Base-by-base conservation (phyloP, 768 basidiomycete genomes). In the Tremella yokohamensis region DNA sequence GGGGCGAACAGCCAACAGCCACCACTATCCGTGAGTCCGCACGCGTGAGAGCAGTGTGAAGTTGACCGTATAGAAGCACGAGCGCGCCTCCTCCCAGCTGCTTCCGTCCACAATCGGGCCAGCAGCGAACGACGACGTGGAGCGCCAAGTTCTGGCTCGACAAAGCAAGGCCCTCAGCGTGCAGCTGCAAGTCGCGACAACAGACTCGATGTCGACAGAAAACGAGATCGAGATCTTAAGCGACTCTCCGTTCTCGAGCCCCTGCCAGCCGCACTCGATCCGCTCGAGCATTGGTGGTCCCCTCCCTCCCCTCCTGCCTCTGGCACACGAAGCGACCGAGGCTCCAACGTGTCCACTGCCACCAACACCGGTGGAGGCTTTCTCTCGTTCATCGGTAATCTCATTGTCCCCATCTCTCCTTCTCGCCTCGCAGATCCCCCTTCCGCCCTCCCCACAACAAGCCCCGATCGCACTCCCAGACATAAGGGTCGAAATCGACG, bases 241-340 rank as follows among this genome's bases (percentile, higher is more conserved):
- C 58, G 61, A 52, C 38, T 63, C 52, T 63, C 65, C 49, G 47
- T 62, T 54, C 62, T 63, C 53, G 65, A 66, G 24, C 58, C 62
- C 61, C 49, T 52, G 8, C 48, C 56, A 9, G 51, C 42, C 22
- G 15, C 19, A 20, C 25, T 45, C 25, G 26, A 55, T 42, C n/a
- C 54, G 22, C 19, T 53, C 53, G 59, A 61, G 22, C 60, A 25
- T 19, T 57, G 16, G n/a, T 57, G 16, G 9, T 24, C 25, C 47
- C 24, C 37, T 48, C 22, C 29, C 13, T 11, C 34, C 34, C 22
- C 29, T 19, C 12, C 47, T 38, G 49, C 11, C 15, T 18, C 37
- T 11, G 26, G 26, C 16, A 13, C 37, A 37, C n/a, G 11, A 42
- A 58, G 40, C 20, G 22, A 39, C 40, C 2, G 34, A 34, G 25